Conservation (phyloP, 768 basidiomycete species). For the Kwoniella sp. region DNA sequence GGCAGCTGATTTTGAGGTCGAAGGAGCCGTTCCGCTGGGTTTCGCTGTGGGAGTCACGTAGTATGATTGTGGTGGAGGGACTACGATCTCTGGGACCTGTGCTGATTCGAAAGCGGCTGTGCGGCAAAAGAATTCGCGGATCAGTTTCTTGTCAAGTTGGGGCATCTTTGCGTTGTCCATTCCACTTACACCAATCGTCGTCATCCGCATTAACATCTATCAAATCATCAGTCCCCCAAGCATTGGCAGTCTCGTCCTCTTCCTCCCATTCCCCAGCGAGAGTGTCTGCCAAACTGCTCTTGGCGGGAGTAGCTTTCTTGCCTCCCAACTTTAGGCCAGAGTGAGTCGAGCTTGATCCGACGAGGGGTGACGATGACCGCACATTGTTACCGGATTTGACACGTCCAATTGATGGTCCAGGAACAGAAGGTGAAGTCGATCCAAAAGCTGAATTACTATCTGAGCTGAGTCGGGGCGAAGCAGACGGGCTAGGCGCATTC, state of each 20-base stretch:
- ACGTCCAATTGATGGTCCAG: constrained; percentile 13
- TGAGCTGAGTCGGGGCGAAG: constrained; percentile 16
- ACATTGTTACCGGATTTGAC: constrained; percentile 2
- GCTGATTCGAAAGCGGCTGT: constrained; percentile 75
- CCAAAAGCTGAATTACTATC: constrained; percentile 27
- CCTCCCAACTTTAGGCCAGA: constrained; percentile 23
- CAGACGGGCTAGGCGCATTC: constrained; percentile 7
- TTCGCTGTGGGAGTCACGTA: constrained; percentile 30
- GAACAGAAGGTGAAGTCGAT: constrained; percentile 14
- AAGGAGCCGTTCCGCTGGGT: constrained; percentile 1
- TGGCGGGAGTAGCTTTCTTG: constrained; percentile 12
- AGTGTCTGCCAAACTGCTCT: constrained; percentile 61
- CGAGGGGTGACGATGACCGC: background rate
- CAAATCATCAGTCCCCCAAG: constrained; percentile 77
- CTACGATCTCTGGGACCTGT: constrained; percentile 45
- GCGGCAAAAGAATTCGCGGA: too few species aligned
- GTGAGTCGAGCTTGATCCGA: background rate
- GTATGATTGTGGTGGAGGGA: constrained; percentile 45
- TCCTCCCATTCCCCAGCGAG: constrained; percentile 50
- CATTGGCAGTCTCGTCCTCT: constrained; percentile 59
- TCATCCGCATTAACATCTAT: constrained; percentile 92
- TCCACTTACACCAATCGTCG: constrained; percentile 84
- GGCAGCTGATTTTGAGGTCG: background rate
- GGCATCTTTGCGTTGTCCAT: background rate
- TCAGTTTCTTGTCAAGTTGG: too few species aligned